Percentiles rank a stretch among this genome's conserved stretches.
Conservation (phyloP, 257 asterid genomes). For the Forsythia suspensa region DNA sequence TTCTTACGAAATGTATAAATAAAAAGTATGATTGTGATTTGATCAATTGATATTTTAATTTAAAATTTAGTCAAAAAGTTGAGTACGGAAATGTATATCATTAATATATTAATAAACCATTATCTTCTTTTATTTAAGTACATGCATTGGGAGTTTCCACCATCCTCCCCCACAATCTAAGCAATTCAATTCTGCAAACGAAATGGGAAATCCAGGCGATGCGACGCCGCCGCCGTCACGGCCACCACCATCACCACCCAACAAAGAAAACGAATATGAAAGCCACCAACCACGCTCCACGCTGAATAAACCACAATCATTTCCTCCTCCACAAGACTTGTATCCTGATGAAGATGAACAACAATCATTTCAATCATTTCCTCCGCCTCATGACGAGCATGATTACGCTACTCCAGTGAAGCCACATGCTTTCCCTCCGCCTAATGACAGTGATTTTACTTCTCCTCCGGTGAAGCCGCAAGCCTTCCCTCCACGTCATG, state of each 20-base stretch:
- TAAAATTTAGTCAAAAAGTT: no score
- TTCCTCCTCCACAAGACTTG: neutral
- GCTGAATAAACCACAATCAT: neutral
- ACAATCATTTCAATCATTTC: neutral
- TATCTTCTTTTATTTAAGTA: neutral
- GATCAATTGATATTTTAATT: no score
- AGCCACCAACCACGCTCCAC: neutral
- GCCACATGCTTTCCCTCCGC: slow-evolving; percentile 22
- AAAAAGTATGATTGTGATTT: no score
- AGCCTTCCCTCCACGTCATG: neutral
- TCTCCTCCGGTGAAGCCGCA: neutral
- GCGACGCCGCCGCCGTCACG: neutral
- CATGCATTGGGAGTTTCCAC: neutral
- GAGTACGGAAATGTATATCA: neutral
- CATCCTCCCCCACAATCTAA: neutral
- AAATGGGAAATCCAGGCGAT: neutral
- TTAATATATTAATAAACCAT: no score
- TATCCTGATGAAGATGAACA: neutral
- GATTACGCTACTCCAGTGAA: neutral
- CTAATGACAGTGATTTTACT: neutral
- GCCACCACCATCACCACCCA: neutral
- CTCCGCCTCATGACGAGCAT: neutral
- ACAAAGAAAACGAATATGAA: neutral
- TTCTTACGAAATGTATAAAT: no score
- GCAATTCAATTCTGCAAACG: neutral